A percentile compares a stretch with the other conserved stretches of the same genome.
Conservation (phyloP, 805 yeast genomes). For the Ogataea saltuana region DNA sequence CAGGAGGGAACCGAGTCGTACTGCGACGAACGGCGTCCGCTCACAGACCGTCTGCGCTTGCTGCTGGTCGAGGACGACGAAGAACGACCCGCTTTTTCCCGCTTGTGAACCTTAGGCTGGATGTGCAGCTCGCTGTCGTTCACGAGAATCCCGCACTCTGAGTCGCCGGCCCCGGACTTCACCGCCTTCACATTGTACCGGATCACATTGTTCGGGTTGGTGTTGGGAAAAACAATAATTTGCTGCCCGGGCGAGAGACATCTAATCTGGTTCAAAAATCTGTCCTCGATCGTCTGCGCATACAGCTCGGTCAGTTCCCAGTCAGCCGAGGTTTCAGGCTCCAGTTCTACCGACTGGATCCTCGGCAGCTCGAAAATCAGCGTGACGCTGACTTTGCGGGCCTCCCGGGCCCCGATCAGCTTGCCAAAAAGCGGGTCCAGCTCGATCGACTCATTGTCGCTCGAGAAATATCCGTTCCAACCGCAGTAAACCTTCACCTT, state of each 20-base stretch:
- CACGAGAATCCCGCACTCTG: constrained; percentile 43
- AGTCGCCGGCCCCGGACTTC: constrained; percentile 29
- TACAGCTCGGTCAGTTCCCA: constrained; percentile 91
- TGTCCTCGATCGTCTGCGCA: constrained; percentile 72
- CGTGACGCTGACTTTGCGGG: constrained; percentile 41
- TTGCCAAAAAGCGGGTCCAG: constrained; percentile 69
- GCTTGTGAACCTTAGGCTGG: constrained; percentile 59
- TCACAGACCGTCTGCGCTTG: constrained; percentile 31
- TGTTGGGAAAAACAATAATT: constrained; percentile 69
- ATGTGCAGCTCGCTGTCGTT: constrained; percentile 45
- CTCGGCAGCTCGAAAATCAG: constrained; percentile 51
- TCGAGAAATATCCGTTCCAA: constrained; percentile 34
- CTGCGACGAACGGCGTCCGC: constrained; percentile 32
- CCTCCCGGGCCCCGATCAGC: constrained; percentile 47
- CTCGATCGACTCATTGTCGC: constrained; percentile 41
- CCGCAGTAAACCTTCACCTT: constrained; percentile 27
- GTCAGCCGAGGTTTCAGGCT: constrained; percentile 74
- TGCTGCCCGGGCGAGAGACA: constrained; percentile 62
- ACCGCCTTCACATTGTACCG: constrained; percentile 53
- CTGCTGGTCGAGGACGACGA: constrained; percentile 12
- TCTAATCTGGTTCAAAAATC: constrained; percentile 76
- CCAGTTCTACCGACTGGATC: constrained; percentile 67
- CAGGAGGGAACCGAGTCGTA: constrained; percentile 39
- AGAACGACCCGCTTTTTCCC: constrained; percentile 9
- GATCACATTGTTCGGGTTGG: constrained; percentile 60